phyloP scores from a whole-genome alignment of 2,329 filamentous ascomycete species.

The Fusarium torulosum region DNA sequence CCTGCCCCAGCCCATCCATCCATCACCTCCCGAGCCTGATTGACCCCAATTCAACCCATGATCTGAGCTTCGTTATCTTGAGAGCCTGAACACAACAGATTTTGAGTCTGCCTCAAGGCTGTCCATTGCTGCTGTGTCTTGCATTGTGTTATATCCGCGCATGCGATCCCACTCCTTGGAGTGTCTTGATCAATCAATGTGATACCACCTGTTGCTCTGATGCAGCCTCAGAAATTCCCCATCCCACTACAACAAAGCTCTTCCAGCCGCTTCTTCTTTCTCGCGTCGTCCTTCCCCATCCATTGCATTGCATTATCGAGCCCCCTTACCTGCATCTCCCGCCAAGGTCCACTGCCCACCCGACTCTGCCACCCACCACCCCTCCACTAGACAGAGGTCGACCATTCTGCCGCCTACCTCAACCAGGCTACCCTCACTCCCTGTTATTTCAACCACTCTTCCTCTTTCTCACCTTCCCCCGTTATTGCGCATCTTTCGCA shows the following conservation, averaged over 20 bases:
- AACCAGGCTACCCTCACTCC: constrained; percentile 49
- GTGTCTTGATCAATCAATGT: constrained; percentile 53
- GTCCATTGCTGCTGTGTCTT: constrained; percentile 37
- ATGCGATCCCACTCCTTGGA: constrained; percentile 48
- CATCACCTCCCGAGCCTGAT: constrained; percentile 33
- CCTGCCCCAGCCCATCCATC: constrained; percentile 32
- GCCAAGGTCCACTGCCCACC: constrained; percentile 62
- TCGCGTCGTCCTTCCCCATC: constrained; percentile 51
- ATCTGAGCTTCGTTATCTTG: constrained; percentile 33
- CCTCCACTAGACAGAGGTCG: constrained; percentile 51
- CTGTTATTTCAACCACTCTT: constrained; percentile 52
- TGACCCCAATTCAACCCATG: constrained; percentile 40
- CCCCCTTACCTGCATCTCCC: constrained; percentile 61
- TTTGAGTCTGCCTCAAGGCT: constrained; percentile 24
- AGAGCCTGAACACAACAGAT: constrained; percentile 37
- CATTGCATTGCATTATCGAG: constrained; percentile 52
- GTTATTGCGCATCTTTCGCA: constrained; percentile 43
- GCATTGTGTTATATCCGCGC: constrained; percentile 37
- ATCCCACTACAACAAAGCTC: constrained; percentile 49
- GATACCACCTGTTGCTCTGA: constrained; percentile 52
- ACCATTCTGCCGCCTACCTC: constrained; percentile 38
- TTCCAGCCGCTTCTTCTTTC: constrained; percentile 48
- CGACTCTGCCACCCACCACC: constrained; percentile 53
- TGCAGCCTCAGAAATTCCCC: constrained; percentile 51
- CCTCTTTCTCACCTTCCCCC: constrained; percentile 46